Evolutionary conservation across 75 land plant species (phyloP).

Genomic region (Pinus albicaulis): DNA sequence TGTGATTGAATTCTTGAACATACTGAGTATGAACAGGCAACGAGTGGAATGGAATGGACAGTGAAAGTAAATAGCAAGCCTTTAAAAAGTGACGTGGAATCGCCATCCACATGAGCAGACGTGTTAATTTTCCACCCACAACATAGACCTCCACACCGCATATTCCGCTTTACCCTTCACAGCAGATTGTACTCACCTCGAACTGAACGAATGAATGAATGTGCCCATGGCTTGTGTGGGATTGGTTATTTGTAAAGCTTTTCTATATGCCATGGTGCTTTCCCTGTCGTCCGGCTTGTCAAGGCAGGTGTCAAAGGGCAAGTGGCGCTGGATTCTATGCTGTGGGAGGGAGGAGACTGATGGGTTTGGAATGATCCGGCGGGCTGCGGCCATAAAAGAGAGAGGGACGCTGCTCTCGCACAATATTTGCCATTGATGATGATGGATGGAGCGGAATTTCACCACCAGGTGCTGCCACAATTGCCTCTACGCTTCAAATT

Average conservation of each 20-base stretch:
- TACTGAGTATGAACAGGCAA: too few species aligned
- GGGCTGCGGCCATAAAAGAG: background rate
- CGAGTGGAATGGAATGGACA: too few species aligned
- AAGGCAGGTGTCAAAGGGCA: background rate
- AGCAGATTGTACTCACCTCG: too few species aligned
- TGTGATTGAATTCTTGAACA: too few species aligned
- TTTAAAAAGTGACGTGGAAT: too few species aligned
- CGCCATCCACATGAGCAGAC: too few species aligned
- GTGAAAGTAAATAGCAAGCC: too few species aligned
- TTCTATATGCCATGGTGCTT: background rate
- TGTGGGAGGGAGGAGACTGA: background rate
- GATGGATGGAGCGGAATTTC: background rate
- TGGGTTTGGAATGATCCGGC: background rate
- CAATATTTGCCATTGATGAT: background rate
- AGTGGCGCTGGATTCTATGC: background rate
- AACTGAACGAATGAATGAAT: too few species aligned
- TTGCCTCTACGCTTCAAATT: slow-evolving; percentile 16
- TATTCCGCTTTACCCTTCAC: too few species aligned
- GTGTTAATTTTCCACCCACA: too few species aligned
- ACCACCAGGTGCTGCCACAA: background rate
- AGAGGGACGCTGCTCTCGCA: background rate
- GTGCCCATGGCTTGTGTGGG: too few species aligned
- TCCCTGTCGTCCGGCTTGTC: background rate
- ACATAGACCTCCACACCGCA: too few species aligned
- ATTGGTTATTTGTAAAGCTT: background rate